phyloP scores from a whole-genome alignment of 2,329 filamentous ascomycete species.

The Dothidotthia symphoricarpi region DNA sequence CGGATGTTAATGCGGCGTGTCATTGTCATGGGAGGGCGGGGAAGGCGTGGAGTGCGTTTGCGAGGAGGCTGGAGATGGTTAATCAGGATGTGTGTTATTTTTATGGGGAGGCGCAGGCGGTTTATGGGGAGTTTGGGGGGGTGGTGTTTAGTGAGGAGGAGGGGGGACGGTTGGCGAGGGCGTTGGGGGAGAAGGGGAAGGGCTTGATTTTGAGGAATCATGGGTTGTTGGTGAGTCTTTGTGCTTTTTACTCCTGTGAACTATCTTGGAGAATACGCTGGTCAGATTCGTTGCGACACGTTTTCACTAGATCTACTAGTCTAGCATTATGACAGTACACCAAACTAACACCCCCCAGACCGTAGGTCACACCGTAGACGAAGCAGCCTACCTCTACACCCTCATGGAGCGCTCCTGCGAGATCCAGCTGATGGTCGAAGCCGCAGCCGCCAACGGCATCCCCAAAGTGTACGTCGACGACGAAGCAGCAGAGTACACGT shows the following conservation, averaged over 20 bases:
- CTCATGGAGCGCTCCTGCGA: slow-evolving; percentile 67
- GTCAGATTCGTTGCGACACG: too few species aligned
- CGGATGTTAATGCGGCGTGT: slow-evolving; percentile 65
- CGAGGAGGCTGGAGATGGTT: slow-evolving; percentile 65
- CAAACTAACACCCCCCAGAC: slow-evolving; percentile 45
- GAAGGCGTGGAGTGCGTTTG: slow-evolving; percentile 67
- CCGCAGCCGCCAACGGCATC: slow-evolving; percentile 57
- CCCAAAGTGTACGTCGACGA: slow-evolving; percentile 56
- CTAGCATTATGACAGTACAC: too few species aligned
- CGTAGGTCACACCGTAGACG: slow-evolving; percentile 69
- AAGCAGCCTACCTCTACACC: slow-evolving; percentile 69
- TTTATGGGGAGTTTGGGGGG: slow-evolving; percentile 65
- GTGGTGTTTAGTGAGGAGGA: slow-evolving; percentile 64
- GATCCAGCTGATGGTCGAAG: slow-evolving; percentile 67
- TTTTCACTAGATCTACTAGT: too few species aligned
- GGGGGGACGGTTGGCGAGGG: slow-evolving; percentile 61
- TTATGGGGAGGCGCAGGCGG: slow-evolving; percentile 60
- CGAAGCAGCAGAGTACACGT: slow-evolving; percentile 56
- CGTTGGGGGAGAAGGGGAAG: slow-evolving; percentile 61
- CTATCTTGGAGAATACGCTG: too few species aligned
- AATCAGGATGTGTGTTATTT: slow-evolving; percentile 67
- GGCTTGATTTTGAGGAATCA: slow-evolving; percentile 69
- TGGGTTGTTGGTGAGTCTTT: slow-evolving; percentile 55
- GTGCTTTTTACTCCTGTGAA: too few species aligned
- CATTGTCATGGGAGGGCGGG: slow-evolving; percentile 67